These are phyloP conservation scores for Penicillium alfredii DNA, from an alignment of 495 filamentous ascomycete species.

Conservation along the genomic window DNA sequence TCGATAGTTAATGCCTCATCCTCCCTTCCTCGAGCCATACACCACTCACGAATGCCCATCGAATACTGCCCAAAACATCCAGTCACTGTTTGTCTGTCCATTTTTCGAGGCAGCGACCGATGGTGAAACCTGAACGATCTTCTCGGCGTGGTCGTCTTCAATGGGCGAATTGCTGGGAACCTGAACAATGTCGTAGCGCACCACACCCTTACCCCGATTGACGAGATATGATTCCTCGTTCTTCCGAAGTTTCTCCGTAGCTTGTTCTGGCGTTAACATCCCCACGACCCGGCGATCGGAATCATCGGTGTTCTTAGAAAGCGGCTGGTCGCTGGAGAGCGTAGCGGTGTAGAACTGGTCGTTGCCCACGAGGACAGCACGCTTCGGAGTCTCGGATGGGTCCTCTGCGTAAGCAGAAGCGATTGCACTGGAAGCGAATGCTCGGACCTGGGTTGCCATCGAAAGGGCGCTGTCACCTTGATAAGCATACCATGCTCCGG, in stretches of 20 bases:
- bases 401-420: slow-evolving; percentile 26
- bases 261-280: slow-evolving; percentile 95
- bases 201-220: slow-evolving; percentile 81
- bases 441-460: slow-evolving; percentile 21
- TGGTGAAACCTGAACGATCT: slow-evolving; percentile 83
- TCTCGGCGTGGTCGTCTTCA: slow-evolving; percentile 95
- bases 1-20: slow-evolving; percentile 10
- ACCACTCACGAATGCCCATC: slow-evolving; percentile 81
- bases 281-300: slow-evolving; percentile 76
- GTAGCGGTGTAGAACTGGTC: slow-evolving; percentile 79
- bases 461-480: slow-evolving; percentile 33
- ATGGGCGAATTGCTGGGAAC: slow-evolving; percentile 95
- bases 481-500: slow-evolving; percentile 62
- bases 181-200: slow-evolving; percentile 94
- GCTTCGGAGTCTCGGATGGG: slow-evolving; percentile 29
- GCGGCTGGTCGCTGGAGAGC: slow-evolving; percentile 70
- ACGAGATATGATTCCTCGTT: slow-evolving; percentile 90
- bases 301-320: slow-evolving; percentile 80
- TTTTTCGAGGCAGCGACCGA: slow-evolving; percentile 45
- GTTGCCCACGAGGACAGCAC: slow-evolving; percentile 66
- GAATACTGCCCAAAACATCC: slow-evolving; percentile 99
- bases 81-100: slow-evolving; percentile 64
- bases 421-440: slow-evolving; percentile 28
- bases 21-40: neutral
- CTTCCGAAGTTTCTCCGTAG: slow-evolving; percentile 78